A percentile compares a stretch with the other conserved stretches of the same genome.
phyloP scores from a whole-genome alignment of 2,329 filamentous ascomycete genomes.

The Colletotrichum echinochloae region DNA sequence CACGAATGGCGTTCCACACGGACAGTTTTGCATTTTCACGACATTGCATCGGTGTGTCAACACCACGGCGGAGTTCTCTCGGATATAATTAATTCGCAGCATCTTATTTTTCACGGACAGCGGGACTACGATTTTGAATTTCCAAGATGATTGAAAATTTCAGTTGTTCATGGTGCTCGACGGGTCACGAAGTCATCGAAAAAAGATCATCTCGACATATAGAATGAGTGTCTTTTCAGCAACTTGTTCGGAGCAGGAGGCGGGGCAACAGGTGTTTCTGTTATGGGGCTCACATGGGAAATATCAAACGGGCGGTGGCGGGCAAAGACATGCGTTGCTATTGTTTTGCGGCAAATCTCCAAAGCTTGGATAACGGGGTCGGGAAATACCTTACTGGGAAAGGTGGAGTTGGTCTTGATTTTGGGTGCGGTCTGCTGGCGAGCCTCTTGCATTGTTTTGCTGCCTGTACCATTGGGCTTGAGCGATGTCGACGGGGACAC shows the following conservation, averaged over 20 bases:
- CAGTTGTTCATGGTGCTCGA: constrained; percentile 47
- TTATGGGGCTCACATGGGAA: constrained; percentile 51
- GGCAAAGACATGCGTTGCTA: constrained; percentile 51
- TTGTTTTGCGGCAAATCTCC: constrained; percentile 45
- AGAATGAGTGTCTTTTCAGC: constrained; percentile 58
- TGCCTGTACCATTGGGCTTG: constrained; percentile 6
- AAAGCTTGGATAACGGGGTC: constrained; percentile 46
- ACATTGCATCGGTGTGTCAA: constrained; percentile 62
- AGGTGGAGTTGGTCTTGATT: constrained; percentile 52
- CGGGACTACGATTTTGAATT: constrained; percentile 53
- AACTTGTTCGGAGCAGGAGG: constrained; percentile 46
- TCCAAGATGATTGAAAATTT: constrained; percentile 57
- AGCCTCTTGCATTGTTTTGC: constrained; percentile 44
- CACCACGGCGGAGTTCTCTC: constrained; percentile 59
- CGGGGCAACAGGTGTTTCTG: constrained; percentile 52
- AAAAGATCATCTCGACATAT: constrained; percentile 63
- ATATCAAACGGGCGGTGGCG: constrained; percentile 48
- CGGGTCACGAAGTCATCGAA: constrained; percentile 46
- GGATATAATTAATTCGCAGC: constrained; percentile 45
- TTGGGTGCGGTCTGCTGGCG: constrained; percentile 34
- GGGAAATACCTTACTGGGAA: constrained; percentile 43
- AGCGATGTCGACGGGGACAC: constrained; percentile 11
- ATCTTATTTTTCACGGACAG: constrained; percentile 49
- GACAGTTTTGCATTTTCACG: constrained; percentile 59
- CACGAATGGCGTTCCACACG: constrained; percentile 58